Evolutionary conservation across 106 monocot species (phyloP), one percentile per base, ranked within the genome.

Genomic region (Xerophyta viscosa): DNA sequence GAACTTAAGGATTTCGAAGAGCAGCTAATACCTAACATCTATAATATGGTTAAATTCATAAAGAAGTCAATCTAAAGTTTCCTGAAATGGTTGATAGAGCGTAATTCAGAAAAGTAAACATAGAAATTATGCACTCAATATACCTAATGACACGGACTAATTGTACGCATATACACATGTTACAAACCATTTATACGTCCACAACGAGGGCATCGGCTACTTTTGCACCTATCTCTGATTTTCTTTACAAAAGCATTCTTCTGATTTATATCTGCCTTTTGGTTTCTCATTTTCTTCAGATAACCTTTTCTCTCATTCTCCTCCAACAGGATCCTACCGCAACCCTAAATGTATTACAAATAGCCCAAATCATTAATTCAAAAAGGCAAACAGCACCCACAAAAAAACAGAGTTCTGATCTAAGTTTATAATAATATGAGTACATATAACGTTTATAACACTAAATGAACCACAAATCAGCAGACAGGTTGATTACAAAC

Each of bases 241-340:
- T 66, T 82, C 67, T 86, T 98, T 57, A 77, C 52, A 43, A 66
- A 66, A 42, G 64, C 39, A 69, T 73, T 68, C 64, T 83, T 98
- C 19, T 69, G 58, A 58, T 30, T 17, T 29, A 67, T 57, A 55
- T 89, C 98, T 48, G 75, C 58, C 71, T 50, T 84, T 29, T 77
- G 90, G 69, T 82, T 89, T 57, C 89, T 75, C 76, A 83, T 86
- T 58, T 82, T 83, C 74, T 62, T 80, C 63, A 90, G 52, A 67
- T 57, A 98, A 30, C 60, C 62, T 57, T 29, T 74, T 0, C 79
- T 70, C n/a, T 66, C 60, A 24, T 69, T 77, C 56, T 90, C 82
- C 9, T 55, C 24, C 29, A 98, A 74, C 71, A 98, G 85, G 27
- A 98, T 27, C 66, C 90, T 79, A 62, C 71, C 74, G 52, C 98